These are phyloP conservation scores for Penicillium brasilianum DNA, from an alignment of 2,329 filamentous ascomycete genomes.

Conservation along the genomic window DNA sequence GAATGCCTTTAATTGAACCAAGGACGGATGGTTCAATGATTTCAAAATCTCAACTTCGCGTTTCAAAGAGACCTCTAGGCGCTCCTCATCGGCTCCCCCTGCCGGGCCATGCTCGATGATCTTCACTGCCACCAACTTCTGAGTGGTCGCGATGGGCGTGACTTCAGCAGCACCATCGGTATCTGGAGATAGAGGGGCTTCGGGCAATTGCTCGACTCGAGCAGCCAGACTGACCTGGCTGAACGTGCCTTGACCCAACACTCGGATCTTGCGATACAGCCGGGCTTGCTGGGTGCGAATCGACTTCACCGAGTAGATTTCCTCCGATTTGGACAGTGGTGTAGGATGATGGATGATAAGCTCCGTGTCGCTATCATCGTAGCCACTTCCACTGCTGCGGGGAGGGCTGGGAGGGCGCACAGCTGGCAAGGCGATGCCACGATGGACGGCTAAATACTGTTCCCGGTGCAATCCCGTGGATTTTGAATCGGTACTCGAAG, in stretches of 20 bases:
- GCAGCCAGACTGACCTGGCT: slow-evolving; percentile 92
- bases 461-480: slow-evolving; percentile 69
- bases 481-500: slow-evolving; percentile 51
- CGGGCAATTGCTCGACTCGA: slow-evolving; percentile 66
- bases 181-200: slow-evolving; percentile 23
- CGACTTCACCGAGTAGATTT: slow-evolving; percentile 73
- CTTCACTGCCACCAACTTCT: slow-evolving; percentile 89
- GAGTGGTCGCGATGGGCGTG: slow-evolving; percentile 59
- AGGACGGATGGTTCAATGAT: slow-evolving; percentile 81
- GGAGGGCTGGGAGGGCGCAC: slow-evolving; percentile 77
- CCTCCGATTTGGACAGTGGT: slow-evolving; percentile 41
- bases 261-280: slow-evolving; percentile 77
- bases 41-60: slow-evolving; percentile 94
- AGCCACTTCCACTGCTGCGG: slow-evolving; percentile 68
- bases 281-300: slow-evolving; percentile 71
- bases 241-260: slow-evolving; percentile 91
- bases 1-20: slow-evolving; percentile 91
- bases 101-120: slow-evolving; percentile 93
- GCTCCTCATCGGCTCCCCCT: slow-evolving; percentile 89
- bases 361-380: slow-evolving; percentile 57
- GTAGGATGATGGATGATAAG: slow-evolving; percentile 33
- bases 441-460: slow-evolving; percentile 75
- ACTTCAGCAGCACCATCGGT: slow-evolving; percentile 20
- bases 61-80: slow-evolving; percentile 91
- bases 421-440: slow-evolving; percentile 69